These are phyloP conservation scores for Alopecurus myosuroides DNA, from an alignment of 176 grass and related monocot species.

Conservation along the genomic window DNA sequence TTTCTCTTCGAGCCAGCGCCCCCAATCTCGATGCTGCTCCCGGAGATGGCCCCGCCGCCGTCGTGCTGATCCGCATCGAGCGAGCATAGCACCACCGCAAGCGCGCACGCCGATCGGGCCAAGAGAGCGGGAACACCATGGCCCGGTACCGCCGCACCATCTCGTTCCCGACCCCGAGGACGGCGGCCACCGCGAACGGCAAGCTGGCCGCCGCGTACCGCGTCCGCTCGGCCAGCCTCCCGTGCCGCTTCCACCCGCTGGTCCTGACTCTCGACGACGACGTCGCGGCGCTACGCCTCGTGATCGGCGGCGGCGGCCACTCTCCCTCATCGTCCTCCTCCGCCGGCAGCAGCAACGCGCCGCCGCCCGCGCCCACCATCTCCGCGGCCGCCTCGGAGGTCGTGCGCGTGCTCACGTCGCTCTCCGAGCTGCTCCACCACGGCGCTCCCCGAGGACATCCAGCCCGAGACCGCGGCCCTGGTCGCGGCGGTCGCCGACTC, in stretches of 20 bases:
- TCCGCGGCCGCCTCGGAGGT: constrained; percentile 33
- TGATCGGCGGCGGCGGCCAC: constrained; percentile 9
- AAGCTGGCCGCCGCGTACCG: constrained; percentile 45
- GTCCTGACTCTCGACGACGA: constrained; percentile 59
- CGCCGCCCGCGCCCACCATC: constrained; percentile 10
- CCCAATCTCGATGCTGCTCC: no score
- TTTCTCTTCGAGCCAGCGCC: no score
- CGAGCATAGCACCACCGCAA: constrained; percentile 29
- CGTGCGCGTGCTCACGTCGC: constrained; percentile 29
- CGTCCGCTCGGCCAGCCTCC: constrained; percentile 63
- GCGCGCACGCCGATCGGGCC: background rate
- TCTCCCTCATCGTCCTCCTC: background rate
- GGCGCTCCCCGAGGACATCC: background rate
- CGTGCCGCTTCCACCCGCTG: constrained; percentile 79
- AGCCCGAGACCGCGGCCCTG: constrained; percentile 17
- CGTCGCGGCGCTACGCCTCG: constrained; percentile 54
- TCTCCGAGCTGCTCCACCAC: constrained; percentile 43
- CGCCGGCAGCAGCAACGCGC: background rate
- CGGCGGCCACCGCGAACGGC: background rate
- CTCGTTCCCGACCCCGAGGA: constrained; percentile 45
- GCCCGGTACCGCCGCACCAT: constrained; percentile 49
- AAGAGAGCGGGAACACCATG: background rate
- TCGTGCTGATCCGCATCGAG: no score
- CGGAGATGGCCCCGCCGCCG: no score
- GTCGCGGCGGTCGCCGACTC: constrained; percentile 13